phyloP scores from a whole-genome alignment of 352 stramenopile species.

The Phytophthora macrochlamydospora region DNA sequence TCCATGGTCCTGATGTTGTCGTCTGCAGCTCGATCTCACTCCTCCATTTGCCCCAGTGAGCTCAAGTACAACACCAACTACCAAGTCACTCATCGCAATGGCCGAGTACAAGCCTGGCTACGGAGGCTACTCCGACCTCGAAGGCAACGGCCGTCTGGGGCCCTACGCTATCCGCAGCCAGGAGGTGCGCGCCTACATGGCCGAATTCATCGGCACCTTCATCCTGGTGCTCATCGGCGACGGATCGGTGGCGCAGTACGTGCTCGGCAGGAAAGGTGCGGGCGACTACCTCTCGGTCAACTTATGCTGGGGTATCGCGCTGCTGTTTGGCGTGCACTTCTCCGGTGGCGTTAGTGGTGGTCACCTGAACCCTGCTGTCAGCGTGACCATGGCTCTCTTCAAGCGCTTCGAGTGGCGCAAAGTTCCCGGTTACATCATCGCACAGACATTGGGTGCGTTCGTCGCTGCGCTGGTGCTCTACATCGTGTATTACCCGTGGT shows the following conservation, averaged over 20 bases:
- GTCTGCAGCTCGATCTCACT: conserved; percentile 6
- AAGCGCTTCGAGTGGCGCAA: conserved; percentile 68
- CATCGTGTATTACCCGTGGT: conserved; percentile 63
- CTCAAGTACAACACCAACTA: conserved; percentile 3
- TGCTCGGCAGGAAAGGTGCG: conserved; percentile 52
- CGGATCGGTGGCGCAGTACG: conserved; percentile 60
- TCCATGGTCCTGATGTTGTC: not conserved
- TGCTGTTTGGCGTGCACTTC: conserved; percentile 74
- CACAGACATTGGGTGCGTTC: conserved; percentile 68
- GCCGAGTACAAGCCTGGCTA: conserved; percentile 34
- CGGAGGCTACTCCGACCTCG: conserved; percentile 23
- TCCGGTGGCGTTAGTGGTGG: conserved; percentile 70
- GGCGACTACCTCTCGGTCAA: conserved; percentile 77
- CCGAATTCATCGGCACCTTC: conserved; percentile 65
- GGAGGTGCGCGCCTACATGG: conserved; percentile 27
- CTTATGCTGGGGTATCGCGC: conserved; percentile 68
- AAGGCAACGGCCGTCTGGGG: conserved; percentile 17
- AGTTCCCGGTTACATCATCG: conserved; percentile 62
- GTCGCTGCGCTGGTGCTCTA: conserved; percentile 70
- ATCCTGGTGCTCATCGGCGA: conserved; percentile 67
- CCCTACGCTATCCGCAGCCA: conserved; percentile 18
- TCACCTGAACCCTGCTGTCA: conserved; percentile 76
- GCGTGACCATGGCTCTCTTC: conserved; percentile 68
- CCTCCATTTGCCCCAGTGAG: conserved; percentile 21
- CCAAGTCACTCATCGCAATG: conserved; percentile 19